Conservation (phyloP, 768 basidiomycete species). For the Naganishia friedmannii region DNA sequence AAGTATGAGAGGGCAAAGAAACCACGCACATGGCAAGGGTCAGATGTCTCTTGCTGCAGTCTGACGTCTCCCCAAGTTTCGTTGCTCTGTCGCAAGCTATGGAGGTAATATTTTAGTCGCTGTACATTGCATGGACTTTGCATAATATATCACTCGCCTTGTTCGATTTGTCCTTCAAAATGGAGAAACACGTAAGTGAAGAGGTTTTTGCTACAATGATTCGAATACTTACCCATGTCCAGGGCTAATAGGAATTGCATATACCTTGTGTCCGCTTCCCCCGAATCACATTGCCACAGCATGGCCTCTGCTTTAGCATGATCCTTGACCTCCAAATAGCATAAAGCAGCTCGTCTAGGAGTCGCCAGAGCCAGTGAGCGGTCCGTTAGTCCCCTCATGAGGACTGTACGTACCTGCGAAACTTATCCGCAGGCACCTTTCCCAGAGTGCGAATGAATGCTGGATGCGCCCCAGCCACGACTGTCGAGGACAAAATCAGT, state of each 20-base stretch:
- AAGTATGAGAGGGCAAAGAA: too few relatives aligned
- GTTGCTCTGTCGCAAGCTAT: neutral
- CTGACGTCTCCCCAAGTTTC: neutral
- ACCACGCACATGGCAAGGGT: constrained; percentile 8
- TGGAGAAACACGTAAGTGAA: neutral
- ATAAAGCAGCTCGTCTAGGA: constrained; percentile 5
- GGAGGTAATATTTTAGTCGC: neutral
- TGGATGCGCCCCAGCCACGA: neutral
- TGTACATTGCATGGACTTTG: too few relatives aligned
- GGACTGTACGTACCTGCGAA: constrained; percentile 7
- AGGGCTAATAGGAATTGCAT: neutral
- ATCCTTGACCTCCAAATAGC: constrained; percentile 12
- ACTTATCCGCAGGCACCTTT: neutral
- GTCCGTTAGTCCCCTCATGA: neutral
- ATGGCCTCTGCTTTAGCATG: constrained; percentile 15
- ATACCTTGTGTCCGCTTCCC: constrained; percentile 10
- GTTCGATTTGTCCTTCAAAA: neutral
- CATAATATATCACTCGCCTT: neutral
- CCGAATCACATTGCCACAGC: constrained; percentile 11
- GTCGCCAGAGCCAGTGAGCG: neutral
- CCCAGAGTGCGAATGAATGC: neutral
- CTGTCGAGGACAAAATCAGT: neutral
- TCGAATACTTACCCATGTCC: constrained; percentile 8
- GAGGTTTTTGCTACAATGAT: neutral
- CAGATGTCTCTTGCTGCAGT: constrained; percentile 6